phyloP scores from a whole-genome alignment of 495 filamentous ascomycete genomes.

The Evernia prunastri region DNA sequence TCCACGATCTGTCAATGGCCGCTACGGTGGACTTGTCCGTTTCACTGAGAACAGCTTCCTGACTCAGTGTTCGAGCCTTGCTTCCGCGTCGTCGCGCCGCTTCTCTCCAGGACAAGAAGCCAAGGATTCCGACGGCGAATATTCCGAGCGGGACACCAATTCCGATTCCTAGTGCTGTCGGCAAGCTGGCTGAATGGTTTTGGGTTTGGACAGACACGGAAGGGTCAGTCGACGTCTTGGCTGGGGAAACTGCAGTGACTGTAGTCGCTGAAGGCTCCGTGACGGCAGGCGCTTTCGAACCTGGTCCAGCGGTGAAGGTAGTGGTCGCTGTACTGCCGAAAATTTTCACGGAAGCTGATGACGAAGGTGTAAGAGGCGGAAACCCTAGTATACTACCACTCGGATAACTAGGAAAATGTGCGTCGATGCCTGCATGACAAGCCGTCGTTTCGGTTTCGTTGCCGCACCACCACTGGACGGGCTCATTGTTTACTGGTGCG shows the following conservation, averaged over 20 bases:
- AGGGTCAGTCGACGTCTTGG: background rate
- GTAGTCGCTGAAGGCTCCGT: background rate
- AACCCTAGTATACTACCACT: background rate
- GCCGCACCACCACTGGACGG: background rate
- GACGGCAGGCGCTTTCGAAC: background rate
- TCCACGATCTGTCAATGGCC: no score
- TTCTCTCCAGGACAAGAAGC: no score
- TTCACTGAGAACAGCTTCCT: no score
- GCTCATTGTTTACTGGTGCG: background rate
- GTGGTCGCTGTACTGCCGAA: no score
- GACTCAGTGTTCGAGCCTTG: no score
- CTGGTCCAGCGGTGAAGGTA: background rate
- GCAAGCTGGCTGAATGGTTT: background rate
- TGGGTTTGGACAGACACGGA: background rate
- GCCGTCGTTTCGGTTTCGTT: background rate
- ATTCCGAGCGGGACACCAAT: no score
- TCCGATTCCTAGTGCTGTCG: no score
- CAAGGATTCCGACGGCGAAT: no score
- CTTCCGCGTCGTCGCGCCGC: no score
- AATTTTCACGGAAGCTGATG: background rate
- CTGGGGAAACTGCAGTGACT: background rate
- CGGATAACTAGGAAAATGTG: background rate
- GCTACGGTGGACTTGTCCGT: no score
- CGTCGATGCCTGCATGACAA: background rate
- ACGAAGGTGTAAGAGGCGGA: background rate